Percentiles rank a stretch among this genome's conserved stretches.
phyloP scores from a whole-genome alignment of 78 protist species.

The Dictyostelium brefeldianum region DNA sequence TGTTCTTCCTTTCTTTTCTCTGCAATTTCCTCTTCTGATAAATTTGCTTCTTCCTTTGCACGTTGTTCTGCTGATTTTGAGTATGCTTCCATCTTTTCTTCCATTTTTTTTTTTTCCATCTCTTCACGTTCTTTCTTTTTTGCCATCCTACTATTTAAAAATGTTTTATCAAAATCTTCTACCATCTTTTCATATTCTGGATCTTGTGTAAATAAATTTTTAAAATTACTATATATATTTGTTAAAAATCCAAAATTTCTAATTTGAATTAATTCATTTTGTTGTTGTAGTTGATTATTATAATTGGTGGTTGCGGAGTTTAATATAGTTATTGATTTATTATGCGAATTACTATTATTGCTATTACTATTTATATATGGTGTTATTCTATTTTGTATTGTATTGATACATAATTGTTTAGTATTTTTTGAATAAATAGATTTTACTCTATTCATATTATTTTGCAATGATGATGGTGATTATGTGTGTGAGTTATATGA shows the following conservation, averaged over 20 bases:
- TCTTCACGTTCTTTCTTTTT: not conserved
- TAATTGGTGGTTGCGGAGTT: not conserved
- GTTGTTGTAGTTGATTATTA: not conserved
- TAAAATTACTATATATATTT: conserved; percentile 3
- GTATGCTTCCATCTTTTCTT: not conserved
- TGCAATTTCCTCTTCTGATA: conserved; percentile 4
- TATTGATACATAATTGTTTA: not conserved
- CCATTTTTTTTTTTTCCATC: not conserved
- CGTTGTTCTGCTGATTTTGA: not conserved
- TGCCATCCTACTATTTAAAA: not conserved
- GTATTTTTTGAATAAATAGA: conserved; percentile 9
- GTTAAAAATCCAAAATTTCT: not conserved
- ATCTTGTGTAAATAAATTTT: not conserved
- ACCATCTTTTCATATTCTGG: not conserved
- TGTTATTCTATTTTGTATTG: not conserved
- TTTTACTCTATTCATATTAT: conserved; percentile 23
- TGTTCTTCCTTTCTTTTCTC: not conserved
- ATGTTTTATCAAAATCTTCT: not conserved
- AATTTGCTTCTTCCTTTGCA: not conserved
- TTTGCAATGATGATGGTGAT: no score
- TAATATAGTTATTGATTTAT: not conserved
- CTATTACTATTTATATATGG: not conserved
- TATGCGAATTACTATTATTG: not conserved
- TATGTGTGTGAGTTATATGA: no score
- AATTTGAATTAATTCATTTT: not conserved